A percentile compares a stretch with the other conserved stretches of the same genome.
phyloP scores from a whole-genome alignment of 768 basidiomycete species.

The Roridomyces roridus region DNA sequence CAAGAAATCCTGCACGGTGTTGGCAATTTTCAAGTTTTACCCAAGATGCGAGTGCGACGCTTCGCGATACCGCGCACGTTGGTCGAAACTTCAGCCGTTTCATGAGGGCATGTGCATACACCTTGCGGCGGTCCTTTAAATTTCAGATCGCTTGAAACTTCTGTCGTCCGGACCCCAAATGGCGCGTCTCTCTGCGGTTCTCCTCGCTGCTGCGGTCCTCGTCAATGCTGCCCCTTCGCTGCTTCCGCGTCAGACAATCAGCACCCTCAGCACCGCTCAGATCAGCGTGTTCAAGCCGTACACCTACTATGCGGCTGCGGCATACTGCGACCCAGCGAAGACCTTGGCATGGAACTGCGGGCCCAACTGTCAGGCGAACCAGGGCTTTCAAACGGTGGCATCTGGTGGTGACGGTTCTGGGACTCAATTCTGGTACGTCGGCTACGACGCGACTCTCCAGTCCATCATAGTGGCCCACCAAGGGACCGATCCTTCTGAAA shows the following conservation, averaged over 20 bases:
- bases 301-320: conserved; percentile 49
- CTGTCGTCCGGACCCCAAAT: not conserved
- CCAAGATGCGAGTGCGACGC: too few species aligned
- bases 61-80: too few species aligned
- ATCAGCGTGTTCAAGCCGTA: conserved; percentile 49
- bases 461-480: conserved; percentile 44
- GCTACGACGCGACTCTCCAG: conserved; percentile 44
- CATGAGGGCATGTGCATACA: too few species aligned
- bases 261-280: conserved; percentile 43
- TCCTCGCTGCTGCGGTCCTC: conserved; percentile 11
- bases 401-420: conserved; percentile 55
- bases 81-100: too few species aligned
- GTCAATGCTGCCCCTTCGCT: conserved; percentile 28
- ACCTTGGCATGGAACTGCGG: conserved; percentile 56
- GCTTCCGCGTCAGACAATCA: conserved; percentile 39
- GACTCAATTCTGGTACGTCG: conserved; percentile 46
- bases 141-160: too few species aligned
- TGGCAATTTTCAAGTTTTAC: too few species aligned
- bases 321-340: conserved; percentile 44
- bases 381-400: conserved; percentile 49
- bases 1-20: too few species aligned
- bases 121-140: too few species aligned
- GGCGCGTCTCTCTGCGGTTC: conserved; percentile 2
- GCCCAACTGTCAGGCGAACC: conserved; percentile 45
- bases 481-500: conserved; percentile 38